Base-by-base conservation (phyloP, 768 basidiomycete genomes). In the Pholiota conissans region DNA sequence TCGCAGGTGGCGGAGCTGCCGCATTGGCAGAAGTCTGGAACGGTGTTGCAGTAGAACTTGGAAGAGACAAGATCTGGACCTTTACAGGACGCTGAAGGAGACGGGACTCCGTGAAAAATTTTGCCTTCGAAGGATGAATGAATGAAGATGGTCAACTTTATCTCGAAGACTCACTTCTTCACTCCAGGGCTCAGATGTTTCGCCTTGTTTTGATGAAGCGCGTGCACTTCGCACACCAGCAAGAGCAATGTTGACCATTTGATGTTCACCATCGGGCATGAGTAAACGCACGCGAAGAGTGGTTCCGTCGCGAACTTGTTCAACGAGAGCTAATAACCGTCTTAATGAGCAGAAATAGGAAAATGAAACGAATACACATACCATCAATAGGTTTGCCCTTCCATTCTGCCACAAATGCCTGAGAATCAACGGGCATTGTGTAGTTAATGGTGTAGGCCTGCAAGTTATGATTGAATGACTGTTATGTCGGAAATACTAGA, bases 371-470 rank as follows among this genome's bases (percentile, higher is more conserved):
- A n/a, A 9, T 22, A 28, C 18, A 34, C 29, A 40, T 72, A 92
- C 93, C 94, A 67, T 97, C 94, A 55, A 99, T 76, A 4, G 84
- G 74, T 69, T 91, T 90, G n/a, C 90, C 93, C 71, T 95, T 97
- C 87, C 93, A 90, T 70, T 96, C 89, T 13, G 82, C 78, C 9
- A 99, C 84, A 73, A 98, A 98, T 4, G 85, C 87, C 65, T 90
- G 89, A 2, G 95, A 88, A 68, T 98, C 94, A 22, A 79, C 71
- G 3, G 96, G 96, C 95, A 97, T 96, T 30, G 84, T 82, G 72
- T 95, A 85, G 66, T 90, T 80, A 2, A 97, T 89, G 13, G 74
- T 73, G 55, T 87, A 85, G 50, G 90, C 81, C 90, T 95, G 35
- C 26, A 30, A 8, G 39, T 30, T 13, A 45, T 48, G 30, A 13